Evolutionary conservation across 805 yeast species (phyloP).

Genomic region (Peterozyma xylosa): DNA sequence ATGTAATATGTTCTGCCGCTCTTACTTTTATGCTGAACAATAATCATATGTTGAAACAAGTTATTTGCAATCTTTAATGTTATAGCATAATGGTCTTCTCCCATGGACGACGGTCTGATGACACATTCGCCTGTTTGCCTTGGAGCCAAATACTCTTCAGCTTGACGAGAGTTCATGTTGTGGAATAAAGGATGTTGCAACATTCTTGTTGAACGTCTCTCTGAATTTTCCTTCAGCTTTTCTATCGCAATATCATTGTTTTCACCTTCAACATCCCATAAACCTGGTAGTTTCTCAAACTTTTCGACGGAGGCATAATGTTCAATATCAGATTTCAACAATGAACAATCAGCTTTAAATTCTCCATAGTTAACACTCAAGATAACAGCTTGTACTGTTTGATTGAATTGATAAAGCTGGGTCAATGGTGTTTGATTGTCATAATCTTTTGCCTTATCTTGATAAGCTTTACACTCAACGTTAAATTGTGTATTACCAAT

Average conservation of each 20-base stretch:
- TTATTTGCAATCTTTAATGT: conserved; percentile 96
- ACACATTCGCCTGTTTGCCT: conserved; percentile 87
- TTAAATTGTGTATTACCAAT: conserved; percentile 47
- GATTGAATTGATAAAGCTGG: conserved; percentile 43
- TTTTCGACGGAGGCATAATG: conserved; percentile 38
- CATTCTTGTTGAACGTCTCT: conserved; percentile 64
- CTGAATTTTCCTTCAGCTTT: conserved; percentile 52
- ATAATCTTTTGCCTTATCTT: conserved; percentile 35
- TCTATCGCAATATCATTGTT: conserved; percentile 54
- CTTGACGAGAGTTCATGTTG: conserved; percentile 76
- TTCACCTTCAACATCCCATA: conserved; percentile 81
- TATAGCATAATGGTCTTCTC: conserved; percentile 79
- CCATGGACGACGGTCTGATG: conserved; percentile 89
- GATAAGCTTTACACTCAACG: conserved; percentile 51
- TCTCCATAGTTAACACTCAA: conserved; percentile 62
- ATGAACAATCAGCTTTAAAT: conserved; percentile 67
- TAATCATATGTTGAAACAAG: conserved; percentile 85
- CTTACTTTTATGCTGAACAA: conserved; percentile 46
- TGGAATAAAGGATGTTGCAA: conserved; percentile 89
- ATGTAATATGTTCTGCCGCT: conserved; percentile 55
- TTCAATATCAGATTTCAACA: conserved; percentile 58
- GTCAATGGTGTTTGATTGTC: conserved; percentile 23
- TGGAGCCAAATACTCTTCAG: conserved; percentile 89
- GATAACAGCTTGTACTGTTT: conserved; percentile 82
- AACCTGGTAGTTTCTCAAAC: conserved; percentile 44